Percentiles rank a stretch among this genome's conserved stretches.
phyloP scores from a whole-genome alignment of 768 basidiomycete genomes.

The Leucocoprinus sp. region DNA sequence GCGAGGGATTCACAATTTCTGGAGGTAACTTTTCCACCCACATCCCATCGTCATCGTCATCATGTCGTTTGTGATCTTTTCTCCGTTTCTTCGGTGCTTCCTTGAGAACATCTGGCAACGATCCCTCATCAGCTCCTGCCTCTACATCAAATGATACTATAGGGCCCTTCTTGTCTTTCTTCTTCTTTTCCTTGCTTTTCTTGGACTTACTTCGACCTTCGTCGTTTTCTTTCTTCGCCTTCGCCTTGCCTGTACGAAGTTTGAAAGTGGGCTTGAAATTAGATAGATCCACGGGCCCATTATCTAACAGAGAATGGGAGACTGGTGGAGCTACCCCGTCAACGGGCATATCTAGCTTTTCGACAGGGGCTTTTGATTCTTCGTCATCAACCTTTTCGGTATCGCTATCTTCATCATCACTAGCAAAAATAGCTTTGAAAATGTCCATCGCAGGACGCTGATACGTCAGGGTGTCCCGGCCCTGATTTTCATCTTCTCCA shows the following conservation, averaged over 20 bases:
- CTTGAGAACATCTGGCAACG: slow-evolving; percentile 23
- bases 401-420: slow-evolving; percentile 82
- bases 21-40: slow-evolving; percentile 56
- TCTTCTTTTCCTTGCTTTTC: slow-evolving; percentile 44
- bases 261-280: slow-evolving; percentile 89
- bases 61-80: slow-evolving; percentile 27
- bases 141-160: slow-evolving; percentile 77
- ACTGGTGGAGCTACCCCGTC: slow-evolving; percentile 12
- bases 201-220: slow-evolving; percentile 29
- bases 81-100: slow-evolving; percentile 37
- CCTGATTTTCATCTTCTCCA: slow-evolving; percentile 89
- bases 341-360: slow-evolving; percentile 16
- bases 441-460: slow-evolving; percentile 83
- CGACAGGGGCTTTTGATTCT: slow-evolving; percentile 22
- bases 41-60: slow-evolving; percentile 41
- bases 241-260: slow-evolving; percentile 44
- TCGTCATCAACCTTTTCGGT: slow-evolving; percentile 43
- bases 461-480: slow-evolving; percentile 81
- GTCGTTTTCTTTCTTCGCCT: slow-evolving; percentile 32
- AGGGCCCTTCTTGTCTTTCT: slow-evolving; percentile 34
- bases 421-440: slow-evolving; percentile 97
- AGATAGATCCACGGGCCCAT: slow-evolving; percentile 40
- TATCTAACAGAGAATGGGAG: slow-evolving; percentile 15
- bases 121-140: slow-evolving; percentile 42
- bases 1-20: slow-evolving; percentile 32